These are phyloP conservation scores for Paspalum notatum DNA, from an alignment of 176 grass and related monocot genomes.

Conservation along the genomic window DNA sequence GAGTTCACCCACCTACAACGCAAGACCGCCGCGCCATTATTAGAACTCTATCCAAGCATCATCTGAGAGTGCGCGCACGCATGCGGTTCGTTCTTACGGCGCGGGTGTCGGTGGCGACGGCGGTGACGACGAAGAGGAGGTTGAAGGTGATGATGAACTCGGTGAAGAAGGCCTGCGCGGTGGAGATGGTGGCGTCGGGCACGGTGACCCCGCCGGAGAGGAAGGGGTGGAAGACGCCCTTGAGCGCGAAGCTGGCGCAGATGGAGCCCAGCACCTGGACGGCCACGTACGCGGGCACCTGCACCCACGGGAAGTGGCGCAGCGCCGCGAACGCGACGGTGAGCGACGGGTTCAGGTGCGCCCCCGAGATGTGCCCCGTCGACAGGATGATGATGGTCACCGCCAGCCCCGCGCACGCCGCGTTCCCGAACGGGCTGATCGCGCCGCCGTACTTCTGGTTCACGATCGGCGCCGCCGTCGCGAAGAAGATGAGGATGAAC, in stretches of 20 bases:
- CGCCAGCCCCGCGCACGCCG: slow-evolving; percentile 80
- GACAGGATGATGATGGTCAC: slow-evolving; percentile 92
- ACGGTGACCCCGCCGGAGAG: slow-evolving; percentile 96
- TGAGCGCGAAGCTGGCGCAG: slow-evolving; percentile 88
- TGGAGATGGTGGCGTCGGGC: slow-evolving; percentile 69
- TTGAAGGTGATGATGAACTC: slow-evolving; percentile 99
- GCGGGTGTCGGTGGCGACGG: slow-evolving; percentile 91
- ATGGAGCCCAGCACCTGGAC: slow-evolving; percentile 88
- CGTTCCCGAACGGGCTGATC: slow-evolving; percentile 88
- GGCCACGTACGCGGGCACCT: slow-evolving; percentile 79
- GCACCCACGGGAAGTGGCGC: slow-evolving; percentile 95
- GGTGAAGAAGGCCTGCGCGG: slow-evolving; percentile 89
- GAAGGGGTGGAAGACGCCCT: slow-evolving; percentile 95
- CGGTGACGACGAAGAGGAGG: slow-evolving; percentile 95
- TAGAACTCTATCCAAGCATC: background rate
- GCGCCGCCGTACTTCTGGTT: slow-evolving; percentile 96
- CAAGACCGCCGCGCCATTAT: background rate
- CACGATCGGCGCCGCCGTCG: slow-evolving; percentile 97
- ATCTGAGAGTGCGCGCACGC: no score
- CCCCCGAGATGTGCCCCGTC: slow-evolving; percentile 93
- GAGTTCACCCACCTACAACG: slow-evolving; percentile 65
- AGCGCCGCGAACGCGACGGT: slow-evolving; percentile 91
- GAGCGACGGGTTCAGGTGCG: slow-evolving; percentile 94
- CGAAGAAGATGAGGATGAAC: slow-evolving; percentile 98
- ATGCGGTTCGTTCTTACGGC: slow-evolving; percentile 44